Percentiles rank a stretch among this genome's conserved stretches.
Evolutionary conservation across 495 filamentous ascomycete species (phyloP).

Genomic region (Lentithecium fluviatile): DNA sequence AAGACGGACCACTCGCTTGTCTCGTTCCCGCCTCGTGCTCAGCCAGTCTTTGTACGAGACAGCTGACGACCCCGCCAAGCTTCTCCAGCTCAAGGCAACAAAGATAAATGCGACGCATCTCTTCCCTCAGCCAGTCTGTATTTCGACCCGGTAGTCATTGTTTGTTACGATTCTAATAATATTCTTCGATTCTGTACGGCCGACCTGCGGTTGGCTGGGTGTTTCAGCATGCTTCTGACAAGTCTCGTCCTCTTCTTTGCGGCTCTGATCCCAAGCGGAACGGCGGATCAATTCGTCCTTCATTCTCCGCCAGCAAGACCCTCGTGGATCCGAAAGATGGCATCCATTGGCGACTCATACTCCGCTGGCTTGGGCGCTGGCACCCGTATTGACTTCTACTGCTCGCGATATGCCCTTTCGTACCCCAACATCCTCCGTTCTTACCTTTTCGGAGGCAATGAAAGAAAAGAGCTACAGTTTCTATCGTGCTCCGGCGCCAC

Average conservation of each 20-base stretch:
- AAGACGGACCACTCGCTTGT: constrained; percentile 5
- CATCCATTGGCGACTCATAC: constrained; percentile 31
- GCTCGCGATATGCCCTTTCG: constrained; percentile 21
- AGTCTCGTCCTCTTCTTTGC: background rate
- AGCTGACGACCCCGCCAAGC: constrained; percentile 1
- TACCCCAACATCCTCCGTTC: constrained; percentile 26
- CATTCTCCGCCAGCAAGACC: background rate
- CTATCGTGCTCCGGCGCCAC: constrained; percentile 30
- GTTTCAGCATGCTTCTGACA: background rate
- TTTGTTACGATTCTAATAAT: no score
- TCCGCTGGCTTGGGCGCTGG: constrained; percentile 30
- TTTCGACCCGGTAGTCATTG: no score
- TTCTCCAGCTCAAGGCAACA: background rate
- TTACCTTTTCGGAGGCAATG: constrained; percentile 11
- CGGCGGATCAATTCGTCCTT: constrained; percentile 2
- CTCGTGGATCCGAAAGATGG: constrained; percentile 28
- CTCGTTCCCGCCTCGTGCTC: background rate
- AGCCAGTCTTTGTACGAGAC: background rate
- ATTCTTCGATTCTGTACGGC: no score
- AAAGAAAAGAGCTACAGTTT: constrained; percentile 19
- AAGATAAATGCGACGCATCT: no score
- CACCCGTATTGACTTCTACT: constrained; percentile 21
- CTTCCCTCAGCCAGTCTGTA: no score
- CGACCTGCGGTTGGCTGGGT: background rate
- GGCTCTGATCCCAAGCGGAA: background rate